Evolutionary conservation across 2,329 filamentous ascomycete genomes (phyloP).

Genomic region (Fusarium hainanense): DNA sequence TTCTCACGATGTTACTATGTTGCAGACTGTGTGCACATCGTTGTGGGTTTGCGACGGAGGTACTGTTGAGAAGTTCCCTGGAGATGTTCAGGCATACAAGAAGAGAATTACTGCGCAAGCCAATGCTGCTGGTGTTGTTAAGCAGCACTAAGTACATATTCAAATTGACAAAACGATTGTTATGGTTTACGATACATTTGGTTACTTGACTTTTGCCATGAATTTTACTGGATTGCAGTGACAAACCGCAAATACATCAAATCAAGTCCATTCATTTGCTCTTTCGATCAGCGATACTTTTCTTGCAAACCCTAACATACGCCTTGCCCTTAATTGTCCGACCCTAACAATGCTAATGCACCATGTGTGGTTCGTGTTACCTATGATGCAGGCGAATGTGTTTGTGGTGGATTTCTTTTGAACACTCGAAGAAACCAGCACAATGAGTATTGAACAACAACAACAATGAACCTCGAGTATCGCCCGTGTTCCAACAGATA

Average conservation of each 20-base stretch:
- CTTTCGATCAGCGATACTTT: neutral
- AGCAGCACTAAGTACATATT: conserved; percentile 61
- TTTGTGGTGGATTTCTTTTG: conserved; percentile 6
- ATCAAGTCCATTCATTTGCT: neutral
- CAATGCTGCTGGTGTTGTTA: conserved; percentile 86
- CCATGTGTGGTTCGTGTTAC: conserved; percentile 25
- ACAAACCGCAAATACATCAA: neutral
- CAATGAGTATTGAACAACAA: conserved; percentile 1
- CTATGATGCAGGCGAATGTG: conserved; percentile 10
- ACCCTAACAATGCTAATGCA: conserved; percentile 5
- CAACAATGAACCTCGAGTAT: conserved; percentile 8
- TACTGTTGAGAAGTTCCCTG: conserved; percentile 94
- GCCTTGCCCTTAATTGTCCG: conserved; percentile 11
- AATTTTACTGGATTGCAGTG: neutral
- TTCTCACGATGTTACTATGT: conserved; percentile 98
- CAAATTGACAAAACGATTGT: conserved; percentile 9
- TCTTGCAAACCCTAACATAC: conserved; percentile 8
- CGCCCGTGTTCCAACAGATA: neutral
- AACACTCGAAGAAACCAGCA: conserved; percentile 4
- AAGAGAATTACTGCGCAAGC: conserved; percentile 93
- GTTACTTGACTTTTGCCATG: neutral
- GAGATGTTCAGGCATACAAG: conserved; percentile 97
- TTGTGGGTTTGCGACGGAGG: conserved; percentile 97
- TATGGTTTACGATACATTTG: neutral
- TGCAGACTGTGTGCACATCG: conserved; percentile 94